Base-by-base conservation (phyloP, 345 rosid species). In the Euphorbia pulcherrima region DNA sequence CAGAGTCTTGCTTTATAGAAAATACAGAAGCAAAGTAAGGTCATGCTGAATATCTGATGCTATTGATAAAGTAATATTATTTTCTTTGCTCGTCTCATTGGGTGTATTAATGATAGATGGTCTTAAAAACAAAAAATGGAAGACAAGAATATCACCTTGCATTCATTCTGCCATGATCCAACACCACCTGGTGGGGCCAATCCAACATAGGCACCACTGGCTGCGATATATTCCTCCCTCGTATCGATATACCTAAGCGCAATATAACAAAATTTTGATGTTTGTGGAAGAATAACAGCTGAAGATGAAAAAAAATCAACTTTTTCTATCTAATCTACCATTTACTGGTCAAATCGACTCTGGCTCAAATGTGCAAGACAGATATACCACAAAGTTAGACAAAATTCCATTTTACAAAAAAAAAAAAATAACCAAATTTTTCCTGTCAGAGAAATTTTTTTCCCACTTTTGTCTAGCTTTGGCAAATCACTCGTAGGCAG, bases 131-230 rank as follows among this genome's bases (percentile, higher is more conserved):
- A 13, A 14, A 35, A 23, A 18, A 46, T 13, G 21, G 40, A 69
- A 70, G 40, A 70, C 18, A 29, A 8, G n/a, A 7, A 62, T 63
- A 28, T 24, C 59, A 87, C 96, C 91, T 88, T 91, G 88, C 93
- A 83, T 75, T 88, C 97, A 63, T 78, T 84, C 79, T 92, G 90
- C 97, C 97, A 92, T 40, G 94, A 89, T 75, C 96, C 92, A 69
- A 79, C 82, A 41, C 83, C 84, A 60, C 96, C 97, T 37, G 89
- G 90, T 40, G 78, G 80, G 51, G 97, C 94, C 81, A 89, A 74
- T 21, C 96, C 96, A 53, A 89, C 88, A 81, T 79, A 85, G 60
- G 96, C 92, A 61, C 94, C 86, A 65, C 20, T 10, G 59, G 83
- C 94, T 50, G 76, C 60, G 47, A 87, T 76, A 59, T 60, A 57